These are phyloP conservation scores for Fraxinus greggii DNA, from an alignment of 305 asterid genomes.

Conservation along the genomic window DNA sequence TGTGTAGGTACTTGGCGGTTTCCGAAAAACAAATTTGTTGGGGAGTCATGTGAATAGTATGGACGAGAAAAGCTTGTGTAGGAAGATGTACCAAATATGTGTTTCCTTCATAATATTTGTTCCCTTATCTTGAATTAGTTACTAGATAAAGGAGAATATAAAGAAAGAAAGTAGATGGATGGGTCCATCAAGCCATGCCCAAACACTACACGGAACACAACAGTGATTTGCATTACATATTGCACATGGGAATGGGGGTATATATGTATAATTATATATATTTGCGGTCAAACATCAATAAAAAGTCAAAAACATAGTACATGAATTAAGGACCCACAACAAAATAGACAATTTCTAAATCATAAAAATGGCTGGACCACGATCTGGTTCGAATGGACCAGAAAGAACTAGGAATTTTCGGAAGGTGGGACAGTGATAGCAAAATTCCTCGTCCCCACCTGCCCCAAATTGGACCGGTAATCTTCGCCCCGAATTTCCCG, in stretches of 20 bases:
- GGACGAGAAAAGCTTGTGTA: neutral
- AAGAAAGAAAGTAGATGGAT: neutral
- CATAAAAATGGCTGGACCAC: neutral
- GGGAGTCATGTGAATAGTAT: neutral
- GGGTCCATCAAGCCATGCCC: constrained; percentile 9
- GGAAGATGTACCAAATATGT: neutral
- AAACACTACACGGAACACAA: constrained; percentile 1
- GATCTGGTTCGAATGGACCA: neutral
- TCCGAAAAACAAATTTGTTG: neutral
- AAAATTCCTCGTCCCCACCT: neutral
- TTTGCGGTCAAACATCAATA: neutral
- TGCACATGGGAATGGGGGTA: constrained; percentile 4
- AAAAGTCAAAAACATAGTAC: neutral
- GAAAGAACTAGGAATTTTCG: neutral
- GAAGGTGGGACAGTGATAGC: neutral
- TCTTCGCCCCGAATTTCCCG: neutral
- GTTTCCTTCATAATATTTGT: neutral
- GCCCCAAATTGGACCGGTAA: neutral
- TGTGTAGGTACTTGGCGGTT: neutral
- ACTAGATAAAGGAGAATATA: neutral
- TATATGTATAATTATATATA: neutral
- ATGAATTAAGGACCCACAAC: constrained; percentile 2
- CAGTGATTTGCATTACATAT: neutral
- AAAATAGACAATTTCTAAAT: neutral
- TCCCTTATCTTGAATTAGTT: neutral